Base-by-base conservation (phyloP, 176 grass and related monocot species). In the Ampelocalamus luodianensis region DNA sequence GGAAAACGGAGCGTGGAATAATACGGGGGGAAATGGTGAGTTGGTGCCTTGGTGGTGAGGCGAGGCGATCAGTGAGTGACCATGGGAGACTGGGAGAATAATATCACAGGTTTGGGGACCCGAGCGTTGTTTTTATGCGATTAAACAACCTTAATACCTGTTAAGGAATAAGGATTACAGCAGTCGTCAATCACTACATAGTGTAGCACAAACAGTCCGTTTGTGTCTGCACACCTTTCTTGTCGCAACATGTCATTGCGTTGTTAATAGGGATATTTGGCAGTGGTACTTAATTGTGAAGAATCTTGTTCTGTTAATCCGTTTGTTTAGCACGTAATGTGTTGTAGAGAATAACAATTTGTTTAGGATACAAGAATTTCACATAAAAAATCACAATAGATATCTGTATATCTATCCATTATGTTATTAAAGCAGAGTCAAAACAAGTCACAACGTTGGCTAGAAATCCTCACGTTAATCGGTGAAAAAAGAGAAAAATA, bases 1-100 rank as follows among this genome's bases (percentile, higher is more conserved):
- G 71, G 18, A 10, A 38, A 86, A 82, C 46, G 37, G 60, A 55
- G 39, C 68, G 55, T 63, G 83, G 79, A 71, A 90, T 44, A 74
- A 44, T 44, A 22, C 58, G 22, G 0, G 38, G 29, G 11, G 11
- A 22, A 48, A 61, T 20, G 69, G 40, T 10, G 13, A 17, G 10
- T 26, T 2, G 24, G 23, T 62, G 51, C 51, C 17, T 58, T 1
- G 10, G 11, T 56, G 53, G 53, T 0, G 53, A 9, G 53, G 53
- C 16, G 17, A 22, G 13, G 48, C 7, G 6, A 56, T 9, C 54
- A 22, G 61, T 6, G 48, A 76, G 55, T 59, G 74, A 38, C 10
- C 61, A 5, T 77, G 65, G 68, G 85, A 38, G 55, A 29, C 43
- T 1, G 20, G 29, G 36, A 70, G 42, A 50, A 49, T 72, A 54